phyloP scores from a whole-genome alignment of 1,284 basidiomycete genomes.

The Exsudoporus floridanus region DNA sequence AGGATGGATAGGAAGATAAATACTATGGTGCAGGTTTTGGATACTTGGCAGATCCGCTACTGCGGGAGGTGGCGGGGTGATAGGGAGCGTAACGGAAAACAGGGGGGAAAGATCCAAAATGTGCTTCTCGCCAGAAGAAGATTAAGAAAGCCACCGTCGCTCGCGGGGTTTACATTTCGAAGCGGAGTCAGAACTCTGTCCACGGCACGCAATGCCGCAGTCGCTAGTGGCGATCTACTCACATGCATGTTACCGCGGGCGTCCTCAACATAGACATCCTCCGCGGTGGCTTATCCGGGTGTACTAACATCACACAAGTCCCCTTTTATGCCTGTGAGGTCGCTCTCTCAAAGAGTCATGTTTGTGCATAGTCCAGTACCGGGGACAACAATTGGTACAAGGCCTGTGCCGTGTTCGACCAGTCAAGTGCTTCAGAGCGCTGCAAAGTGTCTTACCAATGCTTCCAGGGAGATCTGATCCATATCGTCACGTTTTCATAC shows the following conservation, averaged over 20 bases:
- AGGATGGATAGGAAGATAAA: not conserved
- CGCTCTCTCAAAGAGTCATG: not conserved
- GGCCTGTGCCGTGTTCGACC: not conserved
- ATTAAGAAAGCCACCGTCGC: slow-evolving; percentile 9
- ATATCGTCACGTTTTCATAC: not conserved
- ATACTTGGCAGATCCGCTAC: not conserved
- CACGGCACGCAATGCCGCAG: slow-evolving; percentile 19
- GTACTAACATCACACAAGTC: not conserved
- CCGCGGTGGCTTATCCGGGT: too few relatives aligned
- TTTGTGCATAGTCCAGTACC: not conserved
- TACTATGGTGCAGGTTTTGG: not conserved
- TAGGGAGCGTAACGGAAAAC: slow-evolving; percentile 10
- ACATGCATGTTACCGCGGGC: not conserved
- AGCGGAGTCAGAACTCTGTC: slow-evolving; percentile 19
- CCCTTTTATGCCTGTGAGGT: not conserved
- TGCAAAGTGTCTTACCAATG: slow-evolving; percentile 12
- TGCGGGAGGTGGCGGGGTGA: slow-evolving; percentile 2
- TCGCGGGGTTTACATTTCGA: slow-evolving; percentile 21
- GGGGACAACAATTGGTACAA: not conserved
- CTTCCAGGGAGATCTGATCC: not conserved
- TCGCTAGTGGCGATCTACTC: not conserved
- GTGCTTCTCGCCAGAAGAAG: not conserved
- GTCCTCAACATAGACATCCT: too few relatives aligned
- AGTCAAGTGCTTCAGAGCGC: not conserved
- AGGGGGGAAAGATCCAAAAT: slow-evolving; percentile 22